Conservation (phyloP, 23 red algal genomes). For the Gracilaria gracilis region DNA sequence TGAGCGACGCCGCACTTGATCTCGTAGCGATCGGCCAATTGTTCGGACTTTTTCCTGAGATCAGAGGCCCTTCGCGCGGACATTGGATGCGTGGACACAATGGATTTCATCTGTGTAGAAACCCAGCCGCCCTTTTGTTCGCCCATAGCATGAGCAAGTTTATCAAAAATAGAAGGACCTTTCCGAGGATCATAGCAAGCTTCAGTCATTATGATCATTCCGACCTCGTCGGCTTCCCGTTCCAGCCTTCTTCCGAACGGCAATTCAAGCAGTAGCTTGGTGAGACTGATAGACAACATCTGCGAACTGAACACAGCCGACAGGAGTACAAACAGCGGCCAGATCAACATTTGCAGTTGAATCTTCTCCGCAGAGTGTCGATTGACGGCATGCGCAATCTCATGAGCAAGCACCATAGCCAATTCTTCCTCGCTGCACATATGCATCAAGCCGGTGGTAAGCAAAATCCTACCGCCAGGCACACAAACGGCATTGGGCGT, state of each 20-base stretch:
- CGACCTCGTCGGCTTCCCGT: slow-evolving; percentile 92
- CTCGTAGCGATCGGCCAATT: background rate
- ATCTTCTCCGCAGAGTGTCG: slow-evolving; percentile 93
- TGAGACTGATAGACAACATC: slow-evolving; percentile 57
- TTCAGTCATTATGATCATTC: slow-evolving; percentile 75
- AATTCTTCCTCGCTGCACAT: slow-evolving; percentile 80
- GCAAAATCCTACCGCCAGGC: slow-evolving; percentile 88
- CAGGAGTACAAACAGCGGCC: slow-evolving; percentile 66
- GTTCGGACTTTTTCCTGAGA: slow-evolving; percentile 54
- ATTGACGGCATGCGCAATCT: slow-evolving; percentile 91
- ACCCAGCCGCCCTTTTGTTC: slow-evolving; percentile 33
- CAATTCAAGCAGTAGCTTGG: slow-evolving; percentile 68
- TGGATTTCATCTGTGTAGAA: slow-evolving; percentile 11
- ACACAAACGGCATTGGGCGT: slow-evolving; percentile 92
- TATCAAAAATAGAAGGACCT: slow-evolving; percentile 75
- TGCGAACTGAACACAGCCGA: slow-evolving; percentile 67
- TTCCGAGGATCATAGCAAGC: slow-evolving; percentile 91
- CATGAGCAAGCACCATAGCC: slow-evolving; percentile 89
- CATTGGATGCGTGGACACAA: slow-evolving; percentile 87
- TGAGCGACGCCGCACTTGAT: background rate
- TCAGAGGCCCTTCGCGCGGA: slow-evolving; percentile 70
- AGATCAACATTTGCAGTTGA: slow-evolving; percentile 71
- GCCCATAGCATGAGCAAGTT: slow-evolving; percentile 46
- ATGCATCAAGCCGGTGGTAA: slow-evolving; percentile 86
- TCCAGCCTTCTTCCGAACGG: slow-evolving; percentile 86